These are phyloP conservation scores for Ophiostoma sp. DNA, from an alignment of 2,329 filamentous ascomycete genomes.

Conservation along the genomic window DNA sequence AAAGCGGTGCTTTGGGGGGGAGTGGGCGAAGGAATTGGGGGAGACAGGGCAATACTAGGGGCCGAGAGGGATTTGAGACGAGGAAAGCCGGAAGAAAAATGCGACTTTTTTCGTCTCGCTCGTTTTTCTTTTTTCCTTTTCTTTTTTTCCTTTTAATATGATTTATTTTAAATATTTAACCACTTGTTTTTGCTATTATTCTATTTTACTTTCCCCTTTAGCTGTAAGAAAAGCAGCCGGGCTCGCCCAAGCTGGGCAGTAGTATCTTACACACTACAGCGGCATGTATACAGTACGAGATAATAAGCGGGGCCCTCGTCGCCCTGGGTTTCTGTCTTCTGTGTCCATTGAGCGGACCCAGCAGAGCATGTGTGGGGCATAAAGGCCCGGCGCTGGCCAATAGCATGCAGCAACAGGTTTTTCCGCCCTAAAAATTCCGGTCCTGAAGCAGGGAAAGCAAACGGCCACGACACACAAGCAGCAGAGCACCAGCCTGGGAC, in stretches of 20 bases:
- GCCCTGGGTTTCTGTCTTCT: conserved; percentile 10
- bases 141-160: not conserved
- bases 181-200: not conserved
- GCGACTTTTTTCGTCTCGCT: conserved; percentile 25
- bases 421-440: conserved; percentile 29
- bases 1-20: conserved; percentile 8
- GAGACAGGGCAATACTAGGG: not conserved
- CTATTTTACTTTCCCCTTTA: not conserved
- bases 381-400: conserved; percentile 23
- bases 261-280: not conserved
- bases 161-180: not conserved
- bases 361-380: conserved; percentile 22
- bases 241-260: not conserved
- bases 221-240: conserved; percentile 11
- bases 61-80: conserved; percentile 20
- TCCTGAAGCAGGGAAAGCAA: conserved; percentile 17
- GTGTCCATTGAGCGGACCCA: conserved; percentile 15
- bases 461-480: not conserved
- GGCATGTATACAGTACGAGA: conserved; percentile 3
- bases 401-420: conserved; percentile 23
- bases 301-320: conserved; percentile 3
- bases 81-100: conserved; percentile 25
- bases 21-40: not conserved
- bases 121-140: conserved; percentile 11
- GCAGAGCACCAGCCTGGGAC: not conserved